Evolutionary conservation across 106 monocot species (phyloP), one percentile per base, ranked within the genome.

Genomic region (Alisma plantagoaquatica): DNA sequence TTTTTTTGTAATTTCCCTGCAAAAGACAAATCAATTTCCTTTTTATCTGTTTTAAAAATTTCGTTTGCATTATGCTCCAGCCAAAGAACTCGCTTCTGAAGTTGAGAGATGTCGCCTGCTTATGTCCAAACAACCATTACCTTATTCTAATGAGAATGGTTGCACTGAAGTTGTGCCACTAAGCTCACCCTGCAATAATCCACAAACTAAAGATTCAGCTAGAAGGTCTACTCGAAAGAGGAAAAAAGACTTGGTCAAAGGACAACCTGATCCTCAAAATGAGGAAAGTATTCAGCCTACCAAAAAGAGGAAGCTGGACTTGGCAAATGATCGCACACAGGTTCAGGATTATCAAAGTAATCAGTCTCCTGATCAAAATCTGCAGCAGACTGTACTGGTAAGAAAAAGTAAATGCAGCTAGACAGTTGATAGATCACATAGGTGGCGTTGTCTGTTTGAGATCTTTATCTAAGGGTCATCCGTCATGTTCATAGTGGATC

Each of bases 71-170:
- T n/a, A n/a, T n/a, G n/a, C 3, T 45, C 43, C 75, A 85, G 84
- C 53, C 23, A 73, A 75, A 57, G 51, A 58, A 44, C 65, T 81
- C 23, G 63, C 74, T 43, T 44, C 41, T 59, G 81, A 77, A 64
- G 57, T 74, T 68, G 68, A 60, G 47, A 68, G 56, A 41, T 9
- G 0, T 6, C 18, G 46, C 10, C 0, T 0, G 33, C 2, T 41
- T 56, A 8, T 41, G 17, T 24, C 10, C 33, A 17, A 27, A 29
- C 25, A 28, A 51, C 15, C 1, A 51, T 28, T 21, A 18, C 11
- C 11, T 3, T 28, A 24, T 29, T 29, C 8, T 19, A 18, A 10
- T 59, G 44, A 33, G 15, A n/a, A 20, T 41, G 29, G 43, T 23
- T 7, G 22, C 23, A 41, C n/a, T 25, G 43, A 25, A 46, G 33